Evolutionary conservation across 2,329 filamentous ascomycete genomes (phyloP).

Genomic region (Colletotrichum costaricense): DNA sequence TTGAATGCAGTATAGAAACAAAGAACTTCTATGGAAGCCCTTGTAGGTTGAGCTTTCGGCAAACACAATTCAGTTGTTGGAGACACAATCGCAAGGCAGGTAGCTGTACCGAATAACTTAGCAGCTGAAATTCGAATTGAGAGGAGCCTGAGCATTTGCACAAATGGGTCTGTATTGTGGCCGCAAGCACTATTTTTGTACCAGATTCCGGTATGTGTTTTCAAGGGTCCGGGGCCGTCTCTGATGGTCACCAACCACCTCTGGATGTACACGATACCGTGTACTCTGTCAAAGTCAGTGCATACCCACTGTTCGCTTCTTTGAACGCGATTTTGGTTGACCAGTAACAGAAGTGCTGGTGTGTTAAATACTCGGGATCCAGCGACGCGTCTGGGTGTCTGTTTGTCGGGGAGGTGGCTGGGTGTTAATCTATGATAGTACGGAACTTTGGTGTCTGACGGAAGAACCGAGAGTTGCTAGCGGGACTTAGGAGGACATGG

Average conservation of each 20-base stretch:
- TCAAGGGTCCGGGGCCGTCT: not conserved
- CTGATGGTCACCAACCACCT: not conserved
- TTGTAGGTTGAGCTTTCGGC: not conserved
- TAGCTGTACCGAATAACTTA: not conserved
- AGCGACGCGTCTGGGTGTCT: not conserved
- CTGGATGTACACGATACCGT: not conserved
- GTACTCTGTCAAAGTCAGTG: not conserved
- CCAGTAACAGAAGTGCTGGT: too few relatives aligned
- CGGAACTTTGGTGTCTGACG: not conserved
- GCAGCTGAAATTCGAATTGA: too few relatives aligned
- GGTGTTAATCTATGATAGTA: not conserved
- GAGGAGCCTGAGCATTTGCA: not conserved
- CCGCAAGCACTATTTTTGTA: not conserved
- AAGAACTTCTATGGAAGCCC: not conserved
- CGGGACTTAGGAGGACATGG: not conserved
- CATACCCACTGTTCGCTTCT: not conserved
- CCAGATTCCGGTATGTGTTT: not conserved
- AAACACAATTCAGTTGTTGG: not conserved
- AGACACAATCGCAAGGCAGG: not conserved
- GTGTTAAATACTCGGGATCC: not conserved
- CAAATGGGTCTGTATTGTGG: not conserved
- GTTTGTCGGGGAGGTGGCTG: not conserved
- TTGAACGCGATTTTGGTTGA: not conserved
- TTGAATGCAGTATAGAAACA: not conserved
- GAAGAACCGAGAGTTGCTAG: not conserved